Base-by-base conservation (phyloP, 805 yeast genomes). In the Candida germanica region DNA sequence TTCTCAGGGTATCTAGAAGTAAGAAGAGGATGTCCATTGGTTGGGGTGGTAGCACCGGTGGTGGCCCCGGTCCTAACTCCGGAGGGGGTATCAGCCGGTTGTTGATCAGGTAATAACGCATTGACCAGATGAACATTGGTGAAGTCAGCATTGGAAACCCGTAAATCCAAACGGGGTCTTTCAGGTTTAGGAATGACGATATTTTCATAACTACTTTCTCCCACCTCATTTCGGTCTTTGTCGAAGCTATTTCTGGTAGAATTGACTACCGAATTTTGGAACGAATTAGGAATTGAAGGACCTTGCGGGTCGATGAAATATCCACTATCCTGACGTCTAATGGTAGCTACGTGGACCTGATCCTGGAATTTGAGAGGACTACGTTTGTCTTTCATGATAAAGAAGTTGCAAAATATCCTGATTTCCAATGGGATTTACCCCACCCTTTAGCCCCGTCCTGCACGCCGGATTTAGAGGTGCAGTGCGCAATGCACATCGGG, bases 1-100 rank as follows among this genome's bases (percentile, higher is more conserved):
- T 46, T 56, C 5, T 72, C 64, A 1, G 80, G 78, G 42, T 66
- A 63, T 5, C 41, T 35, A 9, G 69, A 35, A 1, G 73, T 56
- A 71, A 74, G 66, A 11, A 54, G 48, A 31, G 43, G 33, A 17
- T 25, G 20, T 16, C 42, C 45, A 5, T 29, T 29, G 3, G 25
- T 7, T 10, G 10, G 23, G 9, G 9, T 10, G 10, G 9, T 10
- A 7, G 23, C 23, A 20, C 23, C 23, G 9, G 10, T 10, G 23
- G 9, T 20, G 23, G 23, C 23, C 9, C 10, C 23, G 9, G 23
- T 6, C 9, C 10, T 10, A 10, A 7, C 6, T 10, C 10, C 9
- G 9, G 23, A 20, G 23, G 9, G 6, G 6, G 23, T 7, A 20
- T 7, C 10, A 7, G 23, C 9, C 10, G 9, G 23, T 4, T 11